phyloP scores from a whole-genome alignment of 2,329 filamentous ascomycete species.

The Paecilomyces variotii region DNA sequence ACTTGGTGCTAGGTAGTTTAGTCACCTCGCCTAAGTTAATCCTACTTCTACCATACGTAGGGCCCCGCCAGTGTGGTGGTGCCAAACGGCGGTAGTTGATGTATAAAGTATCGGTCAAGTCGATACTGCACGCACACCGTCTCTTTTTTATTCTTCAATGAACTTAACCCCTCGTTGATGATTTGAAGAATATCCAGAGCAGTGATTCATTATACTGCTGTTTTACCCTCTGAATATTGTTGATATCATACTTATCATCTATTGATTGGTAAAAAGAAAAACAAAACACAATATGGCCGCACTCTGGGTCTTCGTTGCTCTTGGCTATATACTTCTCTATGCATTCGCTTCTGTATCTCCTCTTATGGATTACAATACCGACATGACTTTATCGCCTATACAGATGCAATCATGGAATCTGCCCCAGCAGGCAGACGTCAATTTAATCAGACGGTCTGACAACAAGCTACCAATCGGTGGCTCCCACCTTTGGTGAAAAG shows the following conservation, averaged over 20 bases:
- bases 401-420: not conserved
- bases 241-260: too few species aligned
- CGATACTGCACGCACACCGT: not conserved
- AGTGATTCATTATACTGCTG: not conserved
- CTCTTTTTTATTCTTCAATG: not conserved
- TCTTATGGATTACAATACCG: constrained; percentile 6
- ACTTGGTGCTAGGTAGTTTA: not conserved
- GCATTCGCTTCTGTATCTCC: constrained; percentile 22
- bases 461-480: not conserved
- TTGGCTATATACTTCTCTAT: constrained; percentile 27
- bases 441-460: not conserved
- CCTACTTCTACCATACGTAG: not conserved
- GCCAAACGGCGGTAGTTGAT: not conserved
- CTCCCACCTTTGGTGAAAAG: not conserved
- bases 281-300: constrained; percentile 15
- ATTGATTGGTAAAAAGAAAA: not conserved
- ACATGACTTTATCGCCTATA: constrained; percentile 2
- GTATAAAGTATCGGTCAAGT: not conserved
- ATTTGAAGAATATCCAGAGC: not conserved
- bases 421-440: not conserved
- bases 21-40: not conserved
- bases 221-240: not conserved
- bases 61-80: not conserved
- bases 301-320: constrained; percentile 26
- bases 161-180: too few species aligned